Percentiles rank a stretch among this genome's conserved stretches.
Evolutionary conservation across 306 rosid genomes (phyloP).

Genomic region (Astragalus membranaceus): DNA sequence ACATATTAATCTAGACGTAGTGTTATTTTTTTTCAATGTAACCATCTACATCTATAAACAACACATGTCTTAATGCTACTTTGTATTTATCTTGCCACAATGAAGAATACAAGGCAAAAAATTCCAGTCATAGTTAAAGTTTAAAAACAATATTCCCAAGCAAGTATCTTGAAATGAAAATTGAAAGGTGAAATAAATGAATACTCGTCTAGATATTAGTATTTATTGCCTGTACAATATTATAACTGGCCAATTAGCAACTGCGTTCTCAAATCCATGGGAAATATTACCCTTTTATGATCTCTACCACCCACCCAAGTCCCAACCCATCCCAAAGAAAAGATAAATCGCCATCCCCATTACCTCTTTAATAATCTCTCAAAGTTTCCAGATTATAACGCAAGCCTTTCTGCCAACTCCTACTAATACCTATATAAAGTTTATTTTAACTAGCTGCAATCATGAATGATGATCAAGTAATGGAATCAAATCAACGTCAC

Average conservation of each 20-base stretch:
- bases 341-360: neutral
- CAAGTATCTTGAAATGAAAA: neutral
- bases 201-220: neutral
- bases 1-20: neutral
- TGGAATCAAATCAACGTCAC: neutral
- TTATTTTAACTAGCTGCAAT: neutral
- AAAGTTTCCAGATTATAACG: neutral
- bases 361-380: neutral
- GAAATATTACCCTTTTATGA: neutral
- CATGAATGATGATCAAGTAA: neutral
- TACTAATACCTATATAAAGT: neutral
- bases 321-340: neutral
- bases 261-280: neutral
- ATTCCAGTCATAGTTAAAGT: neutral
- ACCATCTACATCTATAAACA: neutral
- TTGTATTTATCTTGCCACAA: neutral
- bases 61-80: conserved; percentile 1
- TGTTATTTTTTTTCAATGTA: neutral
- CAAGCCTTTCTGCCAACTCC: neutral
- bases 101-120: neutral
- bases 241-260: neutral
- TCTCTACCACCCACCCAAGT: neutral
- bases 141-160: neutral
- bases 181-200: neutral
- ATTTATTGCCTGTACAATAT: neutral